A percentile compares a stretch with the other conserved stretches of the same genome.
Conservation (phyloP, 2,329 filamentous ascomycete genomes). For the Neofusicoccum parvum region DNA sequence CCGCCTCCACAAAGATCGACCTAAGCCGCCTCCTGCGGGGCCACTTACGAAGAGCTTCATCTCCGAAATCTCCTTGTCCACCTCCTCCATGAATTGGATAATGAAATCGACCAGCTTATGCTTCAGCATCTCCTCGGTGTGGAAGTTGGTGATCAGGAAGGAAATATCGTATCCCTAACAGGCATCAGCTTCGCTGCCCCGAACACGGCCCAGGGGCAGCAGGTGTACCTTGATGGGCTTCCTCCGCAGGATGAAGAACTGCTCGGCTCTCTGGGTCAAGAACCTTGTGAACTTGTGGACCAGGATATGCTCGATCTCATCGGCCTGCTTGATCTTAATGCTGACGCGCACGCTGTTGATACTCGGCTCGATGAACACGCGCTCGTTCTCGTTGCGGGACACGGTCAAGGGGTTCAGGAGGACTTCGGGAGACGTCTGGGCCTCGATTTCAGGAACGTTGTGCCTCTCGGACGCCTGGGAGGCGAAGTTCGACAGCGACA, state of each 20-base stretch:
- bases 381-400: slow-evolving; percentile 95
- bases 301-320: slow-evolving; percentile 97
- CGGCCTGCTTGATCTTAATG: slow-evolving; percentile 99
- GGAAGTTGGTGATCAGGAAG: slow-evolving; percentile 97
- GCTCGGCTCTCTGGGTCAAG: slow-evolving; percentile 92
- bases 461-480: slow-evolving; percentile 95
- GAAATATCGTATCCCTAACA: slow-evolving; percentile 93
- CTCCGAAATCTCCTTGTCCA: slow-evolving; percentile 99
- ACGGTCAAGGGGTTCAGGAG: slow-evolving; percentile 88
- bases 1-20: neutral
- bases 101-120: slow-evolving; percentile 99
- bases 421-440: slow-evolving; percentile 87
- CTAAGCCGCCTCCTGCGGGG: neutral
- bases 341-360: slow-evolving; percentile 96
- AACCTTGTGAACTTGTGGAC: slow-evolving; percentile 99
- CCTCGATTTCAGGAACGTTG: slow-evolving; percentile 98
- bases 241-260: slow-evolving; percentile 92
- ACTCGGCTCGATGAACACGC: slow-evolving; percentile 91
- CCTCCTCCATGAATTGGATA: slow-evolving; percentile 99
- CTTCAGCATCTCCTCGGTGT: slow-evolving; percentile 98
- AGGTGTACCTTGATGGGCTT: slow-evolving; percentile 84
- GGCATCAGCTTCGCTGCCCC: slow-evolving; percentile 22
- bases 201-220: neutral
- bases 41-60: slow-evolving; percentile 97
- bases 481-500: slow-evolving; percentile 94